Base-by-base conservation (phyloP, 2,329 filamentous ascomycete genomes). In the Pezicula radicicola region DNA sequence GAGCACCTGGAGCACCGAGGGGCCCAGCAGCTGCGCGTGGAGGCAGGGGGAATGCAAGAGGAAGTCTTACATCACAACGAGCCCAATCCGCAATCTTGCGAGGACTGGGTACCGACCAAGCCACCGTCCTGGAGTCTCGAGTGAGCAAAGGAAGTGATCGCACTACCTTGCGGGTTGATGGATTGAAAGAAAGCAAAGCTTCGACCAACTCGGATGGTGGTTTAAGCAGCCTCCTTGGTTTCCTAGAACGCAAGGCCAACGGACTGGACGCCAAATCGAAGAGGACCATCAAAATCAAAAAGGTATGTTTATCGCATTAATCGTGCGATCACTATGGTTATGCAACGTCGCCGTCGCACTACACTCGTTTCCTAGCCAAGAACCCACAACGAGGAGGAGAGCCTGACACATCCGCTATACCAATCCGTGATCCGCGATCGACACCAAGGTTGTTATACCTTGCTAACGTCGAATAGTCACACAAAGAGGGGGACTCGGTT, bases 381-480 rank as follows among this genome's bases (percentile, higher is more conserved):
- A 68, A 62, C 49, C 51, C 55, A 50, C 54, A 59, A 57, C 49
- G 59, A 63, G 61, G 61, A 45, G 55, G 59, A 60, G 52, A 55
- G 56, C 54, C 59, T 60, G 50, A 57, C 51, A 58, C 46, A 49
- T 49, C 48, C 56, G 55, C 57, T 51, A 56, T 56, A 57, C 56
- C 58, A 53, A 53, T 53, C 51, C 61, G 51, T 63, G 60, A 58
- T 61, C 59, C 56, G 48, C 60, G 55, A 58, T 59, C 56, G 52
- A 56, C 49, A 73, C 70, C 72, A 68, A 75, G 58, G 60, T 61
- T 53, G 28, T 57, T 51, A 63, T 55, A 55, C 63, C 63, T 79
- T 82, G 78, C 84, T 89, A 88, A 89, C 81, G 70, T 80, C 74
- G 70, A 75, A 69, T 80, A 89, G 87, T 87, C 85, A 75, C 80